These are phyloP conservation scores for Rosa rugosa DNA, from an alignment of 306 rosid genomes.

Conservation along the genomic window DNA sequence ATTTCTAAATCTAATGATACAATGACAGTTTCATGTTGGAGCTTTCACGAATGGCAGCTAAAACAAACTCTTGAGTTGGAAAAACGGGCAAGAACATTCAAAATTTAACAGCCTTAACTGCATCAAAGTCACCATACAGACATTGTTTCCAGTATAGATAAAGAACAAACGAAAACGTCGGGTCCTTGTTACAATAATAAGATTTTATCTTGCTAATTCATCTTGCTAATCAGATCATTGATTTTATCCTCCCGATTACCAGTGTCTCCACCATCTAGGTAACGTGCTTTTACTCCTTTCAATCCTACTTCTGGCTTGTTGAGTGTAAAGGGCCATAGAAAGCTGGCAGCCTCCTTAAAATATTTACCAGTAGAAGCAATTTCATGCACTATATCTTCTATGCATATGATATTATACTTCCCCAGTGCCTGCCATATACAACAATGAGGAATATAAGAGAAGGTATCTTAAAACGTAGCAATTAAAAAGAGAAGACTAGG, in stretches of 20 bases:
- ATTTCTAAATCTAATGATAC: no score
- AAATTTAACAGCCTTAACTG: background rate
- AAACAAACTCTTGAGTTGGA: background rate
- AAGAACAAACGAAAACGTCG: background rate
- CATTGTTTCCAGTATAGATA: background rate
- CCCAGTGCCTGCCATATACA: constrained; percentile 61
- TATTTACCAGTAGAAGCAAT: constrained; percentile 70
- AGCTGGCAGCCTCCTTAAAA: constrained; percentile 65
- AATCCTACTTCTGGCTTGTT: constrained; percentile 65
- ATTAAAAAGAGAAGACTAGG: background rate
- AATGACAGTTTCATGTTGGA: no score
- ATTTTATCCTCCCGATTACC: constrained; percentile 77
- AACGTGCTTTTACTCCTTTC: constrained; percentile 54
- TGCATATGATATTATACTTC: constrained; percentile 59
- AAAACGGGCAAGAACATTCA: background rate
- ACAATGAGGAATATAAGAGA: constrained; percentile 1
- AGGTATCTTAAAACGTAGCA: background rate
- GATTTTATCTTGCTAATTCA: constrained; percentile 47
- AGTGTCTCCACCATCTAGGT: constrained; percentile 76
- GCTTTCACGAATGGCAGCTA: background rate
- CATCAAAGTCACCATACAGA: constrained; percentile 6
- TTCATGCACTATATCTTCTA: constrained; percentile 88
- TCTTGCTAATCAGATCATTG: constrained; percentile 67
- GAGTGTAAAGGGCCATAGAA: constrained; percentile 78
- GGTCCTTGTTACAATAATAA: background rate